Percentiles rank a stretch among this genome's conserved stretches.
These are phyloP conservation scores for Sungouiozyma ichnusensis DNA, from an alignment of 805 yeast species.

Conservation along the genomic window DNA sequence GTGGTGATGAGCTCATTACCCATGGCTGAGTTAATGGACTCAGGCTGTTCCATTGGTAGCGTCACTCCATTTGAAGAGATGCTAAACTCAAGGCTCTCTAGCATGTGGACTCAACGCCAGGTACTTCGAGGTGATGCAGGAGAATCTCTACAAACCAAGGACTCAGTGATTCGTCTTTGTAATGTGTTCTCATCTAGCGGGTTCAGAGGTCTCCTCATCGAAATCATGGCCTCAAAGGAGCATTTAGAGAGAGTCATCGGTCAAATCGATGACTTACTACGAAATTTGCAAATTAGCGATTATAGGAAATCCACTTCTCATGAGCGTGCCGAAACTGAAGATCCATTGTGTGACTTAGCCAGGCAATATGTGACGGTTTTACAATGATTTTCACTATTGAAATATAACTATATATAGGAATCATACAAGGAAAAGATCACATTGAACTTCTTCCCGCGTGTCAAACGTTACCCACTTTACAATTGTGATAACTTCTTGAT, in stretches of 20 bases:
- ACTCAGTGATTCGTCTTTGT: conserved; percentile 15
- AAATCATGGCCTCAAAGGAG: conserved; percentile 11
- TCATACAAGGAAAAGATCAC: too few species aligned
- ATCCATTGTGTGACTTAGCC: conserved; percentile 18
- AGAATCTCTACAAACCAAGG: conserved; percentile 19
- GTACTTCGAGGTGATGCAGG: conserved; percentile 27
- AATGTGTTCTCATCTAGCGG: conserved; percentile 27
- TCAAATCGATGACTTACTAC: conserved; percentile 10
- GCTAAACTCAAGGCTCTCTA: conserved; percentile 18
- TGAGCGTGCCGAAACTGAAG: conserved; percentile 4
- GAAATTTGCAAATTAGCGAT: conserved; percentile 14
- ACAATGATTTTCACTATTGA: conserved; percentile 10
- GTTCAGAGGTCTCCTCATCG: conserved; percentile 25
- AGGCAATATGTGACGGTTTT: conserved; percentile 23
- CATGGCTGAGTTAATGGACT: conserved; percentile 10
- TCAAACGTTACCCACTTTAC: too few species aligned
- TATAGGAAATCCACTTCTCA: conserved; percentile 12
- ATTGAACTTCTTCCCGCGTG: too few species aligned
- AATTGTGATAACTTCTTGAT: conserved; percentile 45
- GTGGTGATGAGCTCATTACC: conserved; percentile 16
- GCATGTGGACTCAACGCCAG: conserved; percentile 27
- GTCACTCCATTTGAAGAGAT: conserved; percentile 20
- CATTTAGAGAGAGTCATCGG: conserved; percentile 9
- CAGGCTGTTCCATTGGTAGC: conserved; percentile 16
- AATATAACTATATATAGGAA: neutral